A percentile compares a stretch with the other conserved stretches of the same genome.
Conservation (phyloP, 2,329 filamentous ascomycete genomes). For the Sclerotinia minor region DNA sequence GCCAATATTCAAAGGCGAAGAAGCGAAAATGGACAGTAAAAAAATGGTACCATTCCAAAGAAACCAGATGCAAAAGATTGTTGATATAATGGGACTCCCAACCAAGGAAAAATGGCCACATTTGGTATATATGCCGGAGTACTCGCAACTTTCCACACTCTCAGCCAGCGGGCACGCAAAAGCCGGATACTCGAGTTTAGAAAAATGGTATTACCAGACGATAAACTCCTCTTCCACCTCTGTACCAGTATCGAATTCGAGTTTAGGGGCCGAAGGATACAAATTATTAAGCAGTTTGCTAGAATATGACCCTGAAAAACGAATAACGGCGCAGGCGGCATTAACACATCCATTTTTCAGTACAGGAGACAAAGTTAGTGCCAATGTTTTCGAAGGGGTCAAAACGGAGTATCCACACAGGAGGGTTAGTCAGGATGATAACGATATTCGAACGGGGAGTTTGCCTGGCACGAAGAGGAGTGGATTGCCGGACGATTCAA, state of each 20-base stretch:
- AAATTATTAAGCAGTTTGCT: conserved; percentile 78
- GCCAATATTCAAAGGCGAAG: conserved; percentile 97
- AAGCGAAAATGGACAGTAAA: conserved; percentile 98
- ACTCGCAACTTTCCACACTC: conserved; percentile 63
- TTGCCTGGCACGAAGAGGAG: conserved; percentile 88
- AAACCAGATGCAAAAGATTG: conserved; percentile 99
- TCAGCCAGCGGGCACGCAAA: conserved; percentile 49
- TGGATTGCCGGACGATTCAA: conserved; percentile 76
- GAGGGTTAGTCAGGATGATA: conserved; percentile 90
- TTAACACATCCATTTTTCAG: conserved; percentile 89
- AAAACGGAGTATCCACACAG: conserved; percentile 85
- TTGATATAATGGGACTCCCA: conserved; percentile 91
- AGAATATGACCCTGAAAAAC: conserved; percentile 88
- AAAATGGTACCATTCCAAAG: conserved; percentile 96
- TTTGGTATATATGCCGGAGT: conserved; percentile 84
- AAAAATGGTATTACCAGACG: conserved; percentile 77
- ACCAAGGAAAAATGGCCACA: conserved; percentile 87
- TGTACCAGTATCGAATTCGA: conserved; percentile 48
- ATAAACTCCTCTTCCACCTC: conserved; percentile 59
- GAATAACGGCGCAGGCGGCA: conserved; percentile 83
- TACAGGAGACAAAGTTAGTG: conserved; percentile 65
- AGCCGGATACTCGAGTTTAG: conserved; percentile 52
- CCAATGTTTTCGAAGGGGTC: conserved; percentile 88
- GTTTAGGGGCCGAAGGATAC: conserved; percentile 74
- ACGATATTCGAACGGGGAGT: conserved; percentile 89